Base-by-base conservation (phyloP, 148 eudicot genomes). In the Pharnaceum exiguum region DNA sequence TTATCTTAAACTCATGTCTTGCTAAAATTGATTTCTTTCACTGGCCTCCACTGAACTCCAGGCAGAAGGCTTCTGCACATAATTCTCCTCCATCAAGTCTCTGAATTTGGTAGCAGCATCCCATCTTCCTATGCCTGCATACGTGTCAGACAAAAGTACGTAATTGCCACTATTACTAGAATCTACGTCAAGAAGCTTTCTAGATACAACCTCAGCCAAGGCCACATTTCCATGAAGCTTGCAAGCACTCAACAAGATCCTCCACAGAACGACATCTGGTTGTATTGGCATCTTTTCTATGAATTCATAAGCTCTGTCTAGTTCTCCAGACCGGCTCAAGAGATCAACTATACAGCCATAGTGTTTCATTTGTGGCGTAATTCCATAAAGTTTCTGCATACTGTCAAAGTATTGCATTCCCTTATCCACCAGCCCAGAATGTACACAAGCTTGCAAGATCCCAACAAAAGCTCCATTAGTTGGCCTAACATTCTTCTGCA, bases 291-390 rank as follows among this genome's bases (percentile, higher is more conserved):
- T 79, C 38, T 63, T 21, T 46, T 54, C 69, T 53, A 88, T 78
- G 51, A 88, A 78, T 33, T 80, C 78, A 68, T 77, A 76, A 10
- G 96, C 96, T 69, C 69, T 72, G 44, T 71, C 67, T 28, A 88
- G 42, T 44, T 74, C 56, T 7, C 91, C 91, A 37, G 84, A 66
- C 18, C 91, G 86, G 67, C 84, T 70, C 59, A 88, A 75, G 11
- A 88, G 83, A 80, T 88, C 96, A 46, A 88, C 89, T 10, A 88
- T 65, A 46, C 91, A 84, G 12, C 96, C 96, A 55, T 84, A 84
- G 55, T 84, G 91, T 63, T 82, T 88, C 79, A 80, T 78, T 71
- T 84, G 75, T 13, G 96, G 96, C 36, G 43, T 59, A 40, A 88
- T 59, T 51, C 82, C 72, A 65, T 79, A 46, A 37, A 66, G 62